Percentiles rank a stretch among this genome's conserved stretches.
Conservation (phyloP, 2,329 filamentous ascomycete genomes). For the Ceratocystis variospora region DNA sequence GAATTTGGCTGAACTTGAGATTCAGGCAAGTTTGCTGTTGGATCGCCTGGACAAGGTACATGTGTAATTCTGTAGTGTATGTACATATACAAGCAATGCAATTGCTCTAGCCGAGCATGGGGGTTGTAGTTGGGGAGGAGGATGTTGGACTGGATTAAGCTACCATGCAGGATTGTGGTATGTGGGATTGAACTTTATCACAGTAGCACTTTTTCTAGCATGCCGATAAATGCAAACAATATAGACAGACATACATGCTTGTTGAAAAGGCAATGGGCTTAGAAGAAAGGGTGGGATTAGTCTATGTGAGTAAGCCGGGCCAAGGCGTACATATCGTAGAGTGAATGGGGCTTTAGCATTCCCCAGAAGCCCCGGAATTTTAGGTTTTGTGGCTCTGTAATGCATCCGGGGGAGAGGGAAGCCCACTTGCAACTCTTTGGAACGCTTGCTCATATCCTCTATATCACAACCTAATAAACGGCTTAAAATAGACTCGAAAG, state of each 20-base stretch:
- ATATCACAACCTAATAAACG: background rate
- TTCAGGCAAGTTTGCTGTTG: slow-evolving; percentile 32
- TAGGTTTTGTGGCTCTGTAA: background rate
- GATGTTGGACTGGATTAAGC: background rate
- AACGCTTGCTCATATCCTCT: background rate
- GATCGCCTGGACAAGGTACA: slow-evolving; percentile 32
- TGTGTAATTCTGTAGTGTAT: slow-evolving; percentile 9
- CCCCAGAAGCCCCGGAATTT: background rate
- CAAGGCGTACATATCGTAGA: background rate
- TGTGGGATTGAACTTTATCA: background rate
- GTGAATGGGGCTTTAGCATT: background rate
- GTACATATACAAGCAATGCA: background rate
- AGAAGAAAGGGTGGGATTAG: background rate
- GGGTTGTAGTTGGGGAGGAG: background rate
- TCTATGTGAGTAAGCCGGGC: background rate
- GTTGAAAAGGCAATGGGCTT: too few species aligned
- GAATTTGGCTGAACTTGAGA: slow-evolving; percentile 25
- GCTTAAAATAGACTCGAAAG: background rate
- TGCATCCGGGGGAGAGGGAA: background rate
- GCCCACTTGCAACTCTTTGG: background rate
- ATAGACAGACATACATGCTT: too few species aligned
- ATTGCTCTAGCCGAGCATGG: background rate
- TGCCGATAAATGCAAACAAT: background rate
- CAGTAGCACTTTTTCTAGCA: background rate
- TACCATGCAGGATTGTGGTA: background rate